Base-by-base conservation (phyloP, 2,329 filamentous ascomycete genomes). In the Sporothrix mexicana region DNA sequence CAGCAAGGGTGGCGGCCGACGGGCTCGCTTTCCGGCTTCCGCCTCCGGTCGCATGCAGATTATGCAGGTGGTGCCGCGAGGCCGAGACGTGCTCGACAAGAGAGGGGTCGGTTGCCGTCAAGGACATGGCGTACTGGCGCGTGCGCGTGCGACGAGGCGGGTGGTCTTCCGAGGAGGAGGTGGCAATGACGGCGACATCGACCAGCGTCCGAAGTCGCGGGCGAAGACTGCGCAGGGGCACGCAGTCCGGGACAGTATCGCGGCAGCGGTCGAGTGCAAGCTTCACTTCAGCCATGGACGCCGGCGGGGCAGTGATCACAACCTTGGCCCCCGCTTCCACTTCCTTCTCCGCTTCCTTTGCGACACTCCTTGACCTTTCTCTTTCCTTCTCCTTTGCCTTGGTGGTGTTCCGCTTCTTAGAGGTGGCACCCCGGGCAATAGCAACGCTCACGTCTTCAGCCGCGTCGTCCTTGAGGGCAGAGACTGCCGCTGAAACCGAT, bases 71-170 rank as follows among this genome's bases (percentile, higher is more conserved):
- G 25, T 53, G 68, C 17, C 62, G 69, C 51, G 69, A 68, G 10
- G 69, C 66, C 25, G 69, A 59, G 43, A 71, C 70, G 57, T 72
- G 69, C 25, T 71, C 71, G 15, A 66, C 45, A 41, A 71, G 57
- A 13, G 73, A 73, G 36, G 87, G 84, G 76, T 91, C 89, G 0
- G 85, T 87, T 13, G 90, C 80, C 55, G 84, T 85, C 75, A 91
- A 86, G 17, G 85, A 84, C 76, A 90, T 84, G 80, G 88, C 85
- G 79, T 86, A 91, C 77, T 91, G 87, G 25, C 88, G 83, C 73
- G 83, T 81, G 77, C 88, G 90, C 36, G 87, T 87, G 51, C 88
- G 84, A 73, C 84, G 81, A 7, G 88, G 85, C 64, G 85, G 47
- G 41, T 55, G n/a, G 45, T 72, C 82, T 10, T 84, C 80, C 2